Conservation (phyloP, 148 eudicot genomes). For the Beta vulgaris region DNA sequence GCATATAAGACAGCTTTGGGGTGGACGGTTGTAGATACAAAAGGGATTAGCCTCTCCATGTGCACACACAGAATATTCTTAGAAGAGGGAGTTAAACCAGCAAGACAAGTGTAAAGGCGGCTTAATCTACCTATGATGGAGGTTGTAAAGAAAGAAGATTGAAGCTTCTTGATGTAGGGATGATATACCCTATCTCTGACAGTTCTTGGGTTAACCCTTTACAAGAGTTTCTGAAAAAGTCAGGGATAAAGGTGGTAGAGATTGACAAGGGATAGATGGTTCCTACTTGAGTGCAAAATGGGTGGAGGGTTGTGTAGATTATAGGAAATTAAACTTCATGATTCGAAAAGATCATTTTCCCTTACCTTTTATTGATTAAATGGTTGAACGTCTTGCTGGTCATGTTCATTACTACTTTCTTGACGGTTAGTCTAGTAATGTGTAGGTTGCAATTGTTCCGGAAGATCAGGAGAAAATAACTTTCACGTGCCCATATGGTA, state of each 20-base stretch:
- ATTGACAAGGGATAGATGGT: too few relatives aligned
- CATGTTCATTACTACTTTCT: neutral
- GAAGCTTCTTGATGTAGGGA: constrained; percentile 13
- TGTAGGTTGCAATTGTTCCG: neutral
- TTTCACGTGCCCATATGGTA: too few relatives aligned
- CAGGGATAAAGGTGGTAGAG: too few relatives aligned
- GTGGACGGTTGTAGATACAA: too few relatives aligned
- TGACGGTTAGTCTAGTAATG: constrained; percentile 8
- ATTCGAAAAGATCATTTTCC: too few relatives aligned
- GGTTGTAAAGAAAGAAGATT: constrained; percentile 21
- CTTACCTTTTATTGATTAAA: constrained; percentile 10
- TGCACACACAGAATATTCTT: too few relatives aligned
- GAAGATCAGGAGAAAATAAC: constrained; percentile 10
- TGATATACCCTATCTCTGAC: constrained; percentile 23
- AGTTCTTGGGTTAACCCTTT: constrained; percentile 15
- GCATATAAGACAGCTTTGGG: too few relatives aligned
- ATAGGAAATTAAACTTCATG: too few relatives aligned
- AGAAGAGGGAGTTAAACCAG: constrained; percentile 4
- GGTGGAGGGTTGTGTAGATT: too few relatives aligned
- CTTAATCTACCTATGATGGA: constrained; percentile 23
- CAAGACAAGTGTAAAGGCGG: constrained; percentile 3
- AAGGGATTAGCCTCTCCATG: too few relatives aligned
- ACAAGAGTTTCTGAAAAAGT: too few relatives aligned
- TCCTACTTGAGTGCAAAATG: constrained; percentile 8
- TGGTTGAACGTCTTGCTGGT: constrained; percentile 9